Evolutionary conservation across 2,329 filamentous ascomycete species (phyloP), one percentile per base, ranked within the genome.

Genomic region (Fusarium setosum): DNA sequence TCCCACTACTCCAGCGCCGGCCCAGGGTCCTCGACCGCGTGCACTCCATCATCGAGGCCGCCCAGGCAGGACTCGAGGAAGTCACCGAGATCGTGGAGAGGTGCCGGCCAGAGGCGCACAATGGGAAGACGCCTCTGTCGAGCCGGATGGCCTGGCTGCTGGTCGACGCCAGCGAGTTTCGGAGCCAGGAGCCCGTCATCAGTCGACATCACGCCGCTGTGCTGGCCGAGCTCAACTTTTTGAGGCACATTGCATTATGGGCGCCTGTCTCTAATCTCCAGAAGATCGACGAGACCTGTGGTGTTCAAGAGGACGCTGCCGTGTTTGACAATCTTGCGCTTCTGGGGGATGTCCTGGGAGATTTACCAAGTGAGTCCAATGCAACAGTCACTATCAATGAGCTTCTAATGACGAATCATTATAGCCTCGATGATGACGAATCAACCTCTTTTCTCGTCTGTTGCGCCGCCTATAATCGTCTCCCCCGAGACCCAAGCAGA

Each of bases 81-180:
- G 75, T 71, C 6, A 69, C 69, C 11, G 56, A 61, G 23, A 68
- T 77, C 17, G 67, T 77, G 9, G 74, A 77, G 21, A 76, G 71
- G 41, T 74, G 72, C 4, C 71, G 73, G 0, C 72, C 72, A 0
- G 69, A 67, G 18, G 63, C 63, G 13, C 52, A 70, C 13, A 48
- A 45, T 2, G 69, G 66, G 6, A 71, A 44, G 18, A 66, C 66
- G 0, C 47, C 67, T 0, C 50, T 75, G 4, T 59, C 63, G 2
- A 70, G 54, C 5, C 67, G 69, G 0, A 37, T 75, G 2, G 63
- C 57, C 12, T 76, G 74, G 74, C 24, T 70, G 3, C 49, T 74
- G 5, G 48, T 73, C 8, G 72, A 72, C 17, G 60, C 70, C 1
- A 58, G 38, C 2, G 61, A 72, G n/a, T 76, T 76, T 42, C 66